phyloP scores from a whole-genome alignment of 345 rosid genomes.

The Rubroshorea leprosula region DNA sequence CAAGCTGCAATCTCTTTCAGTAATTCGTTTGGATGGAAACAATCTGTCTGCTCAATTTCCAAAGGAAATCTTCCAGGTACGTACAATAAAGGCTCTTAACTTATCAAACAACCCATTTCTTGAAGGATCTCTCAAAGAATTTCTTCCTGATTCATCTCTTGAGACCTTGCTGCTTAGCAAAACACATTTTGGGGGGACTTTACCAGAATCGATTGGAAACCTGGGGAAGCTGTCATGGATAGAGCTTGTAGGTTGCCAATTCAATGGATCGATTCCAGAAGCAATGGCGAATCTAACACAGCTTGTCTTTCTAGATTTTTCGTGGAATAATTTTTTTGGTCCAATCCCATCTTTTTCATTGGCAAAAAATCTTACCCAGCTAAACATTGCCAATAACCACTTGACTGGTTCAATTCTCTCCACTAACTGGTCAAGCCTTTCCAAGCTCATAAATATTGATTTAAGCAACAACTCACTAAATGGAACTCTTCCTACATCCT shows the following conservation, averaged over 20 bases:
- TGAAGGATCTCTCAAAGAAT: slow-evolving; percentile 8
- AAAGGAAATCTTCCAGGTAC: slow-evolving; percentile 16
- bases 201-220: slow-evolving; percentile 23
- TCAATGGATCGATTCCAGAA: slow-evolving; percentile 20
- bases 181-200: slow-evolving; percentile 22
- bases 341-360: slow-evolving; percentile 23
- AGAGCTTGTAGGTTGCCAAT: not conserved
- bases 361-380: slow-evolving; percentile 16
- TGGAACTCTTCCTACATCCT: slow-evolving; percentile 29
- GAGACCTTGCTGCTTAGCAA: slow-evolving; percentile 15
- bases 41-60: too few relatives aligned
- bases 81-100: slow-evolving; percentile 22
- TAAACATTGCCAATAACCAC: slow-evolving; percentile 25
- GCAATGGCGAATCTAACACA: slow-evolving; percentile 14
- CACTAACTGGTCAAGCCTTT: slow-evolving; percentile 23
- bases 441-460: slow-evolving; percentile 21
- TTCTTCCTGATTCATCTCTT: slow-evolving; percentile 19
- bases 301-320: slow-evolving; percentile 27
- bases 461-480: slow-evolving; percentile 21
- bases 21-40: slow-evolving; percentile 21
- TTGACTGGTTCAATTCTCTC: slow-evolving; percentile 26
- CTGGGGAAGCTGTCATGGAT: slow-evolving; percentile 24
- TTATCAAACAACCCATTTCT: slow-evolving; percentile 16
- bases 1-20: slow-evolving; percentile 18
- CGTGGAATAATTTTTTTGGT: slow-evolving; percentile 15